Percentiles rank a stretch among this genome's conserved stretches.
These are phyloP conservation scores for Flaveria linearis DNA, from an alignment of 129 eudicot genomes.

Conservation along the genomic window DNA sequence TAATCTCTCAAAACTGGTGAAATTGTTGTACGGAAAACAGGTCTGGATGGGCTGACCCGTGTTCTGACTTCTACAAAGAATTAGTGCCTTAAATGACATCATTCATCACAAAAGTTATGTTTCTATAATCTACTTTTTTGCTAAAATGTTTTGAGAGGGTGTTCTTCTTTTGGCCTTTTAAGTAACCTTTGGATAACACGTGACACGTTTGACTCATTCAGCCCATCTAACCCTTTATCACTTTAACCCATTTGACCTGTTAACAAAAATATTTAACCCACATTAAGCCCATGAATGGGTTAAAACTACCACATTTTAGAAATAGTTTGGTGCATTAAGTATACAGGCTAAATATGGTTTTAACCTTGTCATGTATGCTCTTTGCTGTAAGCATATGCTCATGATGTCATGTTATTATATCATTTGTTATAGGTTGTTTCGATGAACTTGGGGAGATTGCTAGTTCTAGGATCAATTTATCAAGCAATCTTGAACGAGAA, in stretches of 20 bases:
- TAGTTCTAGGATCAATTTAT: constrained; percentile 46
- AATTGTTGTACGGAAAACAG: neutral
- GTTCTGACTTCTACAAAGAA: neutral
- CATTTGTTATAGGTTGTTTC: constrained; percentile 51
- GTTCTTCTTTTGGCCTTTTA: neutral
- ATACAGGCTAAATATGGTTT: neutral
- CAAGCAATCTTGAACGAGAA: constrained; percentile 48
- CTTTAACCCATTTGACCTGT: neutral
- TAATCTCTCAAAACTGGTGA: neutral
- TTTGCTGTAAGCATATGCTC: constrained; percentile 12
- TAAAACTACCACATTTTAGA: neutral
- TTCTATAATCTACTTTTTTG: neutral
- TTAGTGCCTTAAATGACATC: neutral
- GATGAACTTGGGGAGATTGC: constrained; percentile 51
- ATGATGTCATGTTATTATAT: constrained; percentile 2
- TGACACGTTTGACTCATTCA: neutral
- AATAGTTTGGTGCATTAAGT: neutral
- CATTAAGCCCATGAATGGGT: neutral
- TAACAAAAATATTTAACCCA: neutral
- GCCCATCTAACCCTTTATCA: neutral
- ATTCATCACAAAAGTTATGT: neutral
- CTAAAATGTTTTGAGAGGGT: neutral
- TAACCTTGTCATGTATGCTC: neutral
- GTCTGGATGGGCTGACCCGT: neutral
- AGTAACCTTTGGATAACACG: neutral